Evolutionary conservation across 768 basidiomycete genomes (phyloP), one percentile per base, ranked within the genome.

Genomic region (Podaxis sp.): DNA sequence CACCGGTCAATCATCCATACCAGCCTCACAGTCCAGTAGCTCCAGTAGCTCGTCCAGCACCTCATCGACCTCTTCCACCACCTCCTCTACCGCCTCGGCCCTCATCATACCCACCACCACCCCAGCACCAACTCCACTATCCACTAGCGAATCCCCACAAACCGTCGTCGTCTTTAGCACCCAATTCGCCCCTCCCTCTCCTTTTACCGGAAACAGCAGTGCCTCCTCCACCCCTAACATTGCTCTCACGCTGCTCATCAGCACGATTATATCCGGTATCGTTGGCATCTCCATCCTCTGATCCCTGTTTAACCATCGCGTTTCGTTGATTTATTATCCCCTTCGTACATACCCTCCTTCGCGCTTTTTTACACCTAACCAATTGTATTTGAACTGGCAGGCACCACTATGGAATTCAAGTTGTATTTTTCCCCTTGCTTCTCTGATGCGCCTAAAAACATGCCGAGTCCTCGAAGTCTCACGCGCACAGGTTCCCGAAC

Each of bases 121-220:
- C 15, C 59, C 49, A 2, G 15, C 26, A 1, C 22, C 57, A 33
- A n/a, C 8, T 5, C 11, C 24, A 13, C 26, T 51, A 13, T 15
- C n/a, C 19, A 59, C 26, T 0, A 52, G 2, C 48, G 36, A 15
- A 9, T 4, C 30, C n/a, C 24, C 26, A 22, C 52, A 40, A 52
- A 61, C 59, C 5, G 59, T 61, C 26, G 39, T 61, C n/a, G 51
- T 61, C 5, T 53, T 53, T 19, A 61, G 59, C 52, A 61, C 59
- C 26, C 52, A 61, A 42, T 61, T 61, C 52, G 52, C 52, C 28
- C 52, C 59, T 15, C 51, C 59, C 3, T n/a, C 28, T 19, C 33
- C 46, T 19, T 22, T 24, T 9, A 39, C 54, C 9, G 4, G 4
- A 7, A 36, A 26, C 22, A 28, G 22, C 13, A 24, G 49, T 12